Conservation (phyloP, 2,329 filamentous ascomycete genomes). For the Karstenula rhodostoma region DNA sequence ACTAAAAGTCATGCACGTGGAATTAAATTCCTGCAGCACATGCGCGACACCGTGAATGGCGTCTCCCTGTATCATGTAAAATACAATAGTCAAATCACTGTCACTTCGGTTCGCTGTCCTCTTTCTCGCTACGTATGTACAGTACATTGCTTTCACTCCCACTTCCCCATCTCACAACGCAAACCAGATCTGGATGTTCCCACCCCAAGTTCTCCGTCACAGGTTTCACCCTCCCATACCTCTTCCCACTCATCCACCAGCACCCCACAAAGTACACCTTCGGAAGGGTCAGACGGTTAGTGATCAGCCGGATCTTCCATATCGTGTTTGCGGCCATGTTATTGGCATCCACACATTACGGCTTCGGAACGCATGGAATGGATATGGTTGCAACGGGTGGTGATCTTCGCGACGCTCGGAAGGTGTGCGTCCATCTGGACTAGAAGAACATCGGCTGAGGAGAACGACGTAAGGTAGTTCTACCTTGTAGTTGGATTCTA, state of each 20-base stretch:
- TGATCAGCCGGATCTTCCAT: slow-evolving; percentile 25
- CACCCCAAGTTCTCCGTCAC: slow-evolving; percentile 55
- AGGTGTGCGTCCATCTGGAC: slow-evolving; percentile 18
- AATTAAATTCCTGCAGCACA: not conserved
- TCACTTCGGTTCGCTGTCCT: not conserved
- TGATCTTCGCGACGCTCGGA: slow-evolving; percentile 25
- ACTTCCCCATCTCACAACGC: slow-evolving; percentile 16
- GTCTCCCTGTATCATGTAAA: slow-evolving; percentile 1
- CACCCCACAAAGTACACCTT: slow-evolving; percentile 55
- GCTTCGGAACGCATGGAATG: slow-evolving; percentile 29
- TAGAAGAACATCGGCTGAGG: not conserved
- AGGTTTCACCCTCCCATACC: slow-evolving; percentile 53
- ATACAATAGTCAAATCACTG: not conserved
- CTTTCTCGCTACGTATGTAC: not conserved
- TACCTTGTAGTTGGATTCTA: slow-evolving; percentile 35
- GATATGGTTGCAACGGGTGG: slow-evolving; percentile 32
- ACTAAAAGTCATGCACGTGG: not conserved
- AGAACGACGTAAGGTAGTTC: slow-evolving; percentile 25
- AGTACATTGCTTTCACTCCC: not conserved
- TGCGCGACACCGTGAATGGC: too few relatives aligned
- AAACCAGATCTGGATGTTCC: slow-evolving; percentile 59
- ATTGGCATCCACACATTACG: slow-evolving; percentile 27
- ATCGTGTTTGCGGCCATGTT: slow-evolving; percentile 23
- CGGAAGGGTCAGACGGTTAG: slow-evolving; percentile 16
- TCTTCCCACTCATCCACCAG: slow-evolving; percentile 57